Percentiles rank a stretch among this genome's conserved stretches.
phyloP scores from a whole-genome alignment of 2,329 filamentous ascomycete species.

The Chaetomiaceae sp. region DNA sequence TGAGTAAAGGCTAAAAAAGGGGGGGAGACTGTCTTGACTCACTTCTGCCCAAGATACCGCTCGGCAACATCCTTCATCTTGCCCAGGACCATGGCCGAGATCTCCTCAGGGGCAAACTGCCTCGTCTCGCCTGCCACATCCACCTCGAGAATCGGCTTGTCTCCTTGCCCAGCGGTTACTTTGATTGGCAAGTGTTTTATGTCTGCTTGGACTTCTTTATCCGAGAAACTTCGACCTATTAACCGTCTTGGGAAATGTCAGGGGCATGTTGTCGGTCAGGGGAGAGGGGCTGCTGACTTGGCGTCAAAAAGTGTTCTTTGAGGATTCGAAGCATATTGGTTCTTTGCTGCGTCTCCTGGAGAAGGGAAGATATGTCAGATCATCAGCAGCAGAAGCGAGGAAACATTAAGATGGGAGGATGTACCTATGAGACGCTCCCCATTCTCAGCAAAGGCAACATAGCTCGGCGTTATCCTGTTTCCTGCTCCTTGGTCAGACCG shows the following conservation, averaged over 20 bases:
- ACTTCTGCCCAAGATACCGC: conserved; percentile 70
- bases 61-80: conserved; percentile 66
- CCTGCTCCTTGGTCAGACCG: conserved; percentile 39
- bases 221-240: conserved; percentile 76
- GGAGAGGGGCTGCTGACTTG: conserved; percentile 46
- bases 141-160: conserved; percentile 80
- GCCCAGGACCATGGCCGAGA: conserved; percentile 56
- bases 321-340: conserved; percentile 80
- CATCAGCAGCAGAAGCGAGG: too few species aligned
- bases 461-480: conserved; percentile 92
- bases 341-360: conserved; percentile 78
- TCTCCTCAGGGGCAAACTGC: conserved; percentile 57
- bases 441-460: conserved; percentile 85
- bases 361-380: background rate
- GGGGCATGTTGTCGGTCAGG: too few species aligned
- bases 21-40: background rate
- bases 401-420: background rate
- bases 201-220: conserved; percentile 85
- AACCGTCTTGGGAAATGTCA: conserved; percentile 46
- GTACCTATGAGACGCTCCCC: conserved; percentile 86
- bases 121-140: conserved; percentile 49
- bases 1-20: background rate
- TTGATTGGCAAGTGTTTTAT: conserved; percentile 98
- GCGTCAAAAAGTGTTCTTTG: conserved; percentile 72
- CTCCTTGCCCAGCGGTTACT: conserved; percentile 44